Percentiles rank a stretch among this genome's conserved stretches.
These are phyloP conservation scores for Geotrichum australiense DNA, from an alignment of 1,139 yeast species.

Conservation along the genomic window DNA sequence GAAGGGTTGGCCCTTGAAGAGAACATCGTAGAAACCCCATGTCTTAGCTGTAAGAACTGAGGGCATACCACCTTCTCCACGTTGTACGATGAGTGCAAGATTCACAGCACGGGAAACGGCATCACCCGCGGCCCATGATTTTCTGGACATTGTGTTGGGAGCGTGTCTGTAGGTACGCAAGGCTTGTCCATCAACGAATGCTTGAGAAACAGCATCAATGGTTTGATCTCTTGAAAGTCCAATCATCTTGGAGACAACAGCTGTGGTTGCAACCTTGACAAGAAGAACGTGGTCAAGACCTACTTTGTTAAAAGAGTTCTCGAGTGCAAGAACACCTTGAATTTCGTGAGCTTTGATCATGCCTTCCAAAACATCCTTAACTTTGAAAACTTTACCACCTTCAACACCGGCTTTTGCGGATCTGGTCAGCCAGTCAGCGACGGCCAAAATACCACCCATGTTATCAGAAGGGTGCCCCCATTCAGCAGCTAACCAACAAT, in stretches of 20 bases:
- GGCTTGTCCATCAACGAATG: conserved; percentile 54
- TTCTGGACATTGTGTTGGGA: conserved; percentile 55
- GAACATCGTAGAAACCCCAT: conserved; percentile 57
- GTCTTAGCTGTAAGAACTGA: conserved; percentile 49
- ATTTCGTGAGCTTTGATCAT: conserved; percentile 60
- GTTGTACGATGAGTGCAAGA: conserved; percentile 45
- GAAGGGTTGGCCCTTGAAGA: conserved; percentile 47
- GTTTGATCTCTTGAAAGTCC: conserved; percentile 47
- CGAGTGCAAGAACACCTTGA: conserved; percentile 51
- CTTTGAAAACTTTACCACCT: conserved; percentile 40
- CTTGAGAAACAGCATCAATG: conserved; percentile 49
- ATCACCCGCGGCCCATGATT: conserved; percentile 64
- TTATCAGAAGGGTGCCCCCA: conserved; percentile 64
- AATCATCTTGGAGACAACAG: conserved; percentile 49
- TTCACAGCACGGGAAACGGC: conserved; percentile 54
- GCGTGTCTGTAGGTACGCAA: conserved; percentile 56
- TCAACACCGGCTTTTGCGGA: conserved; percentile 38
- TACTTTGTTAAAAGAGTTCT: conserved; percentile 51
- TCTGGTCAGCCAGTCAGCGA: conserved; percentile 50
- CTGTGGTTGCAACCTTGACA: conserved; percentile 58
- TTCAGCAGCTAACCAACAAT: conserved; percentile 59
- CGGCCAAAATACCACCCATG: conserved; percentile 51
- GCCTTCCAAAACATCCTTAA: conserved; percentile 46
- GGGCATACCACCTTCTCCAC: conserved; percentile 52
- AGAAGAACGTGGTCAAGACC: conserved; percentile 54